These are phyloP conservation scores for Komagataella ulmi DNA, from an alignment of 805 yeast species.

Conservation along the genomic window DNA sequence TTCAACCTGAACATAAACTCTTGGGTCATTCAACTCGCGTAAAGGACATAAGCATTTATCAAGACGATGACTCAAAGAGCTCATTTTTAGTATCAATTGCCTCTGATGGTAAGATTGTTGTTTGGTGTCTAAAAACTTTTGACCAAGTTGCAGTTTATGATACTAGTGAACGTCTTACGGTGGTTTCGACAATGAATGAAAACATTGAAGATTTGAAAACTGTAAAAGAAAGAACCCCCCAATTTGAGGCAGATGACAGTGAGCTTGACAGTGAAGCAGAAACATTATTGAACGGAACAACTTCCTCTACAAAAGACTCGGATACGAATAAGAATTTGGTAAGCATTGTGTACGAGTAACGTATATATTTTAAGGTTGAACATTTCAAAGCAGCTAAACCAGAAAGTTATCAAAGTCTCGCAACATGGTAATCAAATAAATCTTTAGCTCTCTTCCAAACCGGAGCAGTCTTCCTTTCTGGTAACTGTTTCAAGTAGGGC, in stretches of 20 bases:
- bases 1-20: conserved; percentile 25
- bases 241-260: conserved; percentile 25
- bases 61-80: conserved; percentile 17
- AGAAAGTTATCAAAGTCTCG: conserved; percentile 31
- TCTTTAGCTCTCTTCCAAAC: conserved; percentile 88
- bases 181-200: conserved; percentile 69
- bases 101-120: conserved; percentile 86
- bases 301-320: neutral
- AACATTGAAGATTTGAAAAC: conserved; percentile 58
- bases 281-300: neutral
- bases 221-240: conserved; percentile 35
- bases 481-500: conserved; percentile 79
- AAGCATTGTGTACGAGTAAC: neutral
- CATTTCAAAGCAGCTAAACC: conserved; percentile 21
- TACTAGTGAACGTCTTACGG: conserved; percentile 83
- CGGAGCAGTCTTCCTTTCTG: conserved; percentile 68
- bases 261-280: conserved; percentile 58
- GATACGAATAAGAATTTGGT: neutral
- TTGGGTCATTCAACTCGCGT: conserved; percentile 80
- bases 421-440: conserved; percentile 74
- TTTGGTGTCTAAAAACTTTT: conserved; percentile 60
- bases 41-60: conserved; percentile 55
- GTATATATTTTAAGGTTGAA: conserved; percentile 2
- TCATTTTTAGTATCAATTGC: conserved; percentile 65
- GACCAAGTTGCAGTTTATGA: conserved; percentile 87